These are phyloP conservation scores for Byssoonygena ceratinophila DNA, from an alignment of 2,329 filamentous ascomycete species.

Conservation along the genomic window DNA sequence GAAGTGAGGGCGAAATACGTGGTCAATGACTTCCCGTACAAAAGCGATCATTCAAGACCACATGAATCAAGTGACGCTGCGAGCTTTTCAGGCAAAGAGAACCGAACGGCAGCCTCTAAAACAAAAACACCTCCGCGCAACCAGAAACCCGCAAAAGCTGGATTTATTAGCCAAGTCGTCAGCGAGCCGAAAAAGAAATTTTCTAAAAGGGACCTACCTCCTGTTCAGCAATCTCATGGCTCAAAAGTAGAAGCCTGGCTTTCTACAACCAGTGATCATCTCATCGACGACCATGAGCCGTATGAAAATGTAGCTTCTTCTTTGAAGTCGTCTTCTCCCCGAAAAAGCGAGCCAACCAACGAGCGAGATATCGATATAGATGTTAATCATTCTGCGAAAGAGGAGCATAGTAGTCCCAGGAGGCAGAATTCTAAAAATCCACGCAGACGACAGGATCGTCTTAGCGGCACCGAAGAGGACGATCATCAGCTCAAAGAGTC, in stretches of 20 bases:
- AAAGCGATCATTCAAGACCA: slow-evolving; percentile 1
- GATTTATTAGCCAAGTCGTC: slow-evolving; percentile 36
- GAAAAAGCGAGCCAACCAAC: not conserved
- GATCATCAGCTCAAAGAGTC: not conserved
- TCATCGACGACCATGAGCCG: slow-evolving; percentile 34
- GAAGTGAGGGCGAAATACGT: slow-evolving; percentile 12
- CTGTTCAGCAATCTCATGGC: slow-evolving; percentile 31
- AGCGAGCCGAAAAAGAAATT: slow-evolving; percentile 39
- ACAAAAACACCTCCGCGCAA: slow-evolving; percentile 17
- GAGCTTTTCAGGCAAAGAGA: slow-evolving; percentile 32
- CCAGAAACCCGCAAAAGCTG: slow-evolving; percentile 31
- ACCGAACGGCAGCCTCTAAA: slow-evolving; percentile 27
- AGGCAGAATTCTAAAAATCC: not conserved
- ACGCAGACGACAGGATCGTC: not conserved
- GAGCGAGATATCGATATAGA: not conserved
- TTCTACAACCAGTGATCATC: slow-evolving; percentile 46
- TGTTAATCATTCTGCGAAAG: not conserved
- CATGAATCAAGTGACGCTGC: slow-evolving; percentile 26
- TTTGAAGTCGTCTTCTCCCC: slow-evolving; percentile 5
- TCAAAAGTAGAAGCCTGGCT: slow-evolving; percentile 55
- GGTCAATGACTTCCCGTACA: slow-evolving; percentile 12
- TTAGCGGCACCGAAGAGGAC: not conserved
- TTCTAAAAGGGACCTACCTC: slow-evolving; percentile 33
- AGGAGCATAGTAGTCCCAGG: not conserved
- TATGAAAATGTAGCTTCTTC: slow-evolving; percentile 18